Base-by-base conservation (phyloP, 768 basidiomycete species). In the Lentinula guzmanii region DNA sequence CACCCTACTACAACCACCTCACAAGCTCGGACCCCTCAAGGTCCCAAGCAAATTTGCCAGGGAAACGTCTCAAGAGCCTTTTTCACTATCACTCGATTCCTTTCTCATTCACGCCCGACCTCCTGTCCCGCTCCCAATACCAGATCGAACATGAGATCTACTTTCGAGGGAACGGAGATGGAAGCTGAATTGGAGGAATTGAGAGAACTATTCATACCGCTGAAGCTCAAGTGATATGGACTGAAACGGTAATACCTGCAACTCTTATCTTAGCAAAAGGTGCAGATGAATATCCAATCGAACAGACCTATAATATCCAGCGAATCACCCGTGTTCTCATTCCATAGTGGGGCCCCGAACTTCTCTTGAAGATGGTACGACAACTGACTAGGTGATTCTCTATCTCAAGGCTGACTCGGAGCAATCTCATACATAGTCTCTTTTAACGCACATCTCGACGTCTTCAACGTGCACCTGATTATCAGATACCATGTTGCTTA, bases 1-100 rank as follows among this genome's bases (percentile, higher is more conserved):
- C 81, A 86, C 10, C 78, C 85, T 7, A 88, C 68, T 0, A 82
- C 84, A 5, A 82, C 87, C 86, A 88, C 8, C 73, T 71, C n/a
- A 79, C 68, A 7, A 77, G 71, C 42, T 74, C 61, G 56, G 66
- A 63, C 15, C 76, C 75, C 33, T 75, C 69, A 31, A 52, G 6
- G 18, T 39, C 58, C 46, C 15, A 58, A 11, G 39, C 7, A 43
- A 45, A 42, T 15, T 31, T 58, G n/a, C n/a, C n/a, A n/a, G n/a
- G n/a, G n/a, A n/a, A n/a, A n/a, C n/a, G 42, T 28, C 33, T 46
- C 45, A 24, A 50, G 18, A 39, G 4, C 9, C 42, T 7, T 31
- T 31, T 45, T 33, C 42, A 13, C 18, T 24, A 28, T 8, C 42
- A 41, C 28, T 24, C 37, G 37, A 37, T 24, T 43, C 41, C 46